Base-by-base conservation (phyloP, 202 grass and related monocot species). In the Setaria viridis region DNA sequence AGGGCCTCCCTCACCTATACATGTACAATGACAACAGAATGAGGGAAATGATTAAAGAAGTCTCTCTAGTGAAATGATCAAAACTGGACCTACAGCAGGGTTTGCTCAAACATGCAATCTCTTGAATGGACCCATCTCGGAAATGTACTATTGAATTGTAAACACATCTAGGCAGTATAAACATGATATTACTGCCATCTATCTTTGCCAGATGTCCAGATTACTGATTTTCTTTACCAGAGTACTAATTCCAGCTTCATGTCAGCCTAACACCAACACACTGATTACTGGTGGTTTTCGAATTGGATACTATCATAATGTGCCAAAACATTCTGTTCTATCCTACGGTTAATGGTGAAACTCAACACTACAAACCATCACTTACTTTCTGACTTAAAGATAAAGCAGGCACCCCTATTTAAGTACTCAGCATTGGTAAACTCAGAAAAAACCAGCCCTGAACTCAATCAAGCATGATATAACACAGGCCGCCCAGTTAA, bases 1-100 rank as follows among this genome's bases (percentile, higher is more conserved):
- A 95, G 88, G 65, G 96, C 96, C 34, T 98, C 96, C 79, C 69
- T 94, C 68, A 98, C 93, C 96, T 95, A 79, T 70, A 81, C 76
- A 85, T 71, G 82, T 80, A 70, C 30, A 90, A 53, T 74, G 57
- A 89, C 55, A 67, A 67, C 14, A 64, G 80, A 57, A 60, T 67
- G 45, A 59, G 25, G 11, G 42, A 47, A 83, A 68, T 69, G 10
- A 51, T 83, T 83, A 34, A 20, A 80, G n/a, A 69, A 67, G 9
- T 42, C 46, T 64, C 16, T 57, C 25, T 10, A 91, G 67, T 37
- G 33, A 57, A 71, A 70, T 42, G 67, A 71, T 16, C 35, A 32
- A 68, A 37, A 55, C 11, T 25, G 19, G 57, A 74, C 21, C 49
- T 30, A 83, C 57, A 71, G 17, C 70, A 78, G 45, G n/a, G 25